Base-by-base conservation (phyloP, 2,329 filamentous ascomycete species). In the Colletotrichum filicis region DNA sequence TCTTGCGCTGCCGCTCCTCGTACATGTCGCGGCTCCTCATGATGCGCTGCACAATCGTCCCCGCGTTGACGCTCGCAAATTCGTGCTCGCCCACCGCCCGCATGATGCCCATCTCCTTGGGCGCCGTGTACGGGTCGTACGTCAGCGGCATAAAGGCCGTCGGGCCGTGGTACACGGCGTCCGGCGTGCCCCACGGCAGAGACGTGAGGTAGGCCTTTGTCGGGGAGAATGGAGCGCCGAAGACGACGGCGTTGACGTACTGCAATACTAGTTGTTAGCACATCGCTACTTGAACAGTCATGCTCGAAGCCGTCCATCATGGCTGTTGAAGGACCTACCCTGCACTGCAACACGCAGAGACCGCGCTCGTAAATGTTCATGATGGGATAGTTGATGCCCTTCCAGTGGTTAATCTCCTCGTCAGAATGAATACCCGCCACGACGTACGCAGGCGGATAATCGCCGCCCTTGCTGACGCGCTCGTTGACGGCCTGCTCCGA, bases 331-430 rank as follows among this genome's bases (percentile, higher is more conserved):
- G 14, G 6, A 16, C 71, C 56, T 62, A 96, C 94, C 82, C 93
- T 93, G 87, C 97, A 99, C 80, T 99, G 97, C 75, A 98, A 86
- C 35, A 98, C 96, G 81, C 97, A 99, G 26, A 99, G 91, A 1
- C 95, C 95, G 55, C 97, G 93, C 86, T 99, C 97, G 79, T 96
- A 98, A 70, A 98, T 95, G 86, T 98, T 99, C 97, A 99, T 99
- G 85, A 99, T 98, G 30, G 97, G 97, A 81, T 98, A 99, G 85
- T 99, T 99, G 78, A 98, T 89, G 46, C 97, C 96, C 84, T 98
- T 98, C 93, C 95, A 97, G 78, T 93, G 87, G 83, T 99, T 99
- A 83, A 99, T 97, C 73, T 97, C 95, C 75, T 93, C 91, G 81
- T 99, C 97, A 79, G 98, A 94, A 83, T 99, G 97, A 28, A 99